Evolutionary conservation across 495 filamentous ascomycete genomes (phyloP).

Genomic region (Trichocladium uniseriatum): DNA sequence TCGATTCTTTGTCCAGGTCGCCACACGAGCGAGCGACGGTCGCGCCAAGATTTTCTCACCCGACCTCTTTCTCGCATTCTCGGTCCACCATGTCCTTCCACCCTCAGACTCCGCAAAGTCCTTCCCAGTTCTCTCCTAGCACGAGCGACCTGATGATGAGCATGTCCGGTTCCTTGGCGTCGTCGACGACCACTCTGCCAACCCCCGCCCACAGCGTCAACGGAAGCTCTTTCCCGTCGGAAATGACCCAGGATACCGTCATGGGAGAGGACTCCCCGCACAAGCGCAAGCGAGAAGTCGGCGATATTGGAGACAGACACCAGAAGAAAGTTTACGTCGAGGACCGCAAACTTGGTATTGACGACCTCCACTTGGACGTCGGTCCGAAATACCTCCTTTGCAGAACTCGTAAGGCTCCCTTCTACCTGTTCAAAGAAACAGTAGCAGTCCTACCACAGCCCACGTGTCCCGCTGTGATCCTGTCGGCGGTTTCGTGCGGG

Average conservation of each 20-base stretch:
- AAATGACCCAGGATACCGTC: constrained; percentile 32
- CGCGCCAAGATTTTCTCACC: constrained; percentile 15
- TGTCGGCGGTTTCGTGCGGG: neutral
- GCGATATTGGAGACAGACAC: constrained; percentile 39
- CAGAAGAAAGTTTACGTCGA: constrained; percentile 50
- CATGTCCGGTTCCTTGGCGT: constrained; percentile 37
- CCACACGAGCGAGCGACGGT: constrained; percentile 10
- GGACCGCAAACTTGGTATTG: constrained; percentile 43
- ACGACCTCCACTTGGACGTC: constrained; percentile 47
- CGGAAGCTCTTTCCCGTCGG: constrained; percentile 38
- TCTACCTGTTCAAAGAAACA: constrained; percentile 15
- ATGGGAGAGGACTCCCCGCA: constrained; percentile 37
- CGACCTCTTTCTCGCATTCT: constrained; percentile 8
- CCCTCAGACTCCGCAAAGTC: constrained; percentile 51
- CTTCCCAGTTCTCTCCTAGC: constrained; percentile 43
- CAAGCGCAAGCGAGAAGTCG: constrained; percentile 46
- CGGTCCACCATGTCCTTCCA: constrained; percentile 45
- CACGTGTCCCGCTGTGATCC: constrained; percentile 1
- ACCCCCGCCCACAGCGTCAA: constrained; percentile 51
- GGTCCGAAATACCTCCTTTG: constrained; percentile 51
- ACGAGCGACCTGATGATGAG: constrained; percentile 36
- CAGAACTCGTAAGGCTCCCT: constrained; percentile 53
- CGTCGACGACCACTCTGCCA: constrained; percentile 37
- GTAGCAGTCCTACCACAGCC: neutral
- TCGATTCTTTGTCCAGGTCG: constrained; percentile 17